phyloP scores from a whole-genome alignment of 2,329 filamentous ascomycete species.

The Tolypocladium amazonense region DNA sequence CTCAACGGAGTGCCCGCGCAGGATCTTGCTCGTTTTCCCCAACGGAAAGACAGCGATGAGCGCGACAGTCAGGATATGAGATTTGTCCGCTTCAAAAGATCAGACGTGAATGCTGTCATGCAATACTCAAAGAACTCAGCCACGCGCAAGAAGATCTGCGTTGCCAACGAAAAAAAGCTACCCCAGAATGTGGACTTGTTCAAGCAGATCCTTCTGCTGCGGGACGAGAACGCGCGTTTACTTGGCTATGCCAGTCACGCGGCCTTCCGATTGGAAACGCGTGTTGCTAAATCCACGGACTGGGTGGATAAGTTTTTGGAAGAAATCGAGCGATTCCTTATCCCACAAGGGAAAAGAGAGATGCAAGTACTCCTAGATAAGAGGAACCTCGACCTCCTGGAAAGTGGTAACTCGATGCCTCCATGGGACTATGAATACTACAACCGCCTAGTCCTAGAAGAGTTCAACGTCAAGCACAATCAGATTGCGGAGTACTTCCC shows the following conservation, averaged over 20 bases:
- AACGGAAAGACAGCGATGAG: too few species aligned
- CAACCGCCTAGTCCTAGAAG: too few species aligned
- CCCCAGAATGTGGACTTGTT: background rate
- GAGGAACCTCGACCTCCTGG: too few species aligned
- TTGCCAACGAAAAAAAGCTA: background rate
- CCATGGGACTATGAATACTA: too few species aligned
- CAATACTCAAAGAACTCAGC: background rate
- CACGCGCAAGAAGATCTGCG: background rate
- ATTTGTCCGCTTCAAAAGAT: too few species aligned
- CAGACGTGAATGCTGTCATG: background rate
- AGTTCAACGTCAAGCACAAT: too few species aligned
- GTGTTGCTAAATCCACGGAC: background rate
- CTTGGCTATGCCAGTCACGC: background rate
- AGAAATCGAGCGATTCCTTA: background rate
- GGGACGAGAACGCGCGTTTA: background rate
- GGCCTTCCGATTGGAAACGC: background rate
- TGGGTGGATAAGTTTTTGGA: background rate
- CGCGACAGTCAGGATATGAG: too few species aligned
- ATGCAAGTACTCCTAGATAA: too few species aligned
- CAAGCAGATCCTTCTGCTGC: background rate
- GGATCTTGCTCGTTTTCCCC: background rate
- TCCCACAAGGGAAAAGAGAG: too few species aligned
- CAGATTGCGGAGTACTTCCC: too few species aligned
- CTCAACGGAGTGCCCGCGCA: background rate
- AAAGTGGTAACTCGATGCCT: too few species aligned